These are phyloP conservation scores for Phytophthora sojae DNA, from an alignment of 352 stramenopile species.

Conservation along the genomic window DNA sequence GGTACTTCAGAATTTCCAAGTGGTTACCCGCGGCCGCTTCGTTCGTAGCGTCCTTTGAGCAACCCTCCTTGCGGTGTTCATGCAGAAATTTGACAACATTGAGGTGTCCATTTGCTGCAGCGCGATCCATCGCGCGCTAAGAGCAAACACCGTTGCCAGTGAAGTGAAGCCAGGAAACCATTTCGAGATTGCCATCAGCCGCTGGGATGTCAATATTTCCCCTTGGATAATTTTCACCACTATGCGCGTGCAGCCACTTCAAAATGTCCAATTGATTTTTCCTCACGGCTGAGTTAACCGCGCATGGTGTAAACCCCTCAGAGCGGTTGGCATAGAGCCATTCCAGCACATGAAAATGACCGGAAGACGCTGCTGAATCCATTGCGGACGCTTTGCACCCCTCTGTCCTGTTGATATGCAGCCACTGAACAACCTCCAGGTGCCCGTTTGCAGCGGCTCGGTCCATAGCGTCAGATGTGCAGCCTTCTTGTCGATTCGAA, in stretches of 20 bases:
- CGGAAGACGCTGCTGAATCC: neutral
- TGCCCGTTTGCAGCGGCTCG: neutral
- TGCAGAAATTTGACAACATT: neutral
- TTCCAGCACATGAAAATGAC: neutral
- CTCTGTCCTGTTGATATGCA: neutral
- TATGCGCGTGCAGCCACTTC: neutral
- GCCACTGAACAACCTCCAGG: conserved; percentile 7
- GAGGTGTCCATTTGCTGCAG: neutral
- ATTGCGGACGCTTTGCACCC: neutral
- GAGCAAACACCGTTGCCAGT: neutral
- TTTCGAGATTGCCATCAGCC: neutral
- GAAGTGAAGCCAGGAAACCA: neutral
- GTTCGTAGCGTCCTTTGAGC: neutral
- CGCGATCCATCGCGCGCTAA: neutral
- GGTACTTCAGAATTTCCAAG: neutral
- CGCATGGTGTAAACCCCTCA: neutral
- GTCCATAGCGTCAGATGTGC: conserved; percentile 1
- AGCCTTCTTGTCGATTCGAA: neutral
- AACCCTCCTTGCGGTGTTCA: neutral
- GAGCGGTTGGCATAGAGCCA: neutral
- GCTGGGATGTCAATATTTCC: neutral
- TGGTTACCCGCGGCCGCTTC: neutral
- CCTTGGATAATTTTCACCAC: neutral
- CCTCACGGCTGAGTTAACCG: too few species aligned
- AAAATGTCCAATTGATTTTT: neutral